Evolutionary conservation across 495 filamentous ascomycete genomes (phyloP), one percentile per base, ranked within the genome.

Genomic region (Bacidia gigantensis): DNA sequence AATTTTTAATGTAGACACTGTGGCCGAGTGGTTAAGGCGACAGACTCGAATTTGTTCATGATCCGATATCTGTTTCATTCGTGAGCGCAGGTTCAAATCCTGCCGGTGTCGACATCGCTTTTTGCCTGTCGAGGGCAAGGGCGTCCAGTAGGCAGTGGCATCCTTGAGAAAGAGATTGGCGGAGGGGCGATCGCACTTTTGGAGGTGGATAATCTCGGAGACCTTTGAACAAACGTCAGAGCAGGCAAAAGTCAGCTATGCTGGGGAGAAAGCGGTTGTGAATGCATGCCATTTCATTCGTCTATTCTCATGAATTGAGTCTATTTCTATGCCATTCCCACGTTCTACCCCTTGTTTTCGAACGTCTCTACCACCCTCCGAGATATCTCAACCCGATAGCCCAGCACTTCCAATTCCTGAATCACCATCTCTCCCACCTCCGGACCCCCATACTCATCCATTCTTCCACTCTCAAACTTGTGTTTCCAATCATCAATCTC

Each of bases 11-110:
- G n/a, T 21, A 32, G 60, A 53, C 62, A 60, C 55, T 60, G 42
- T 64, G 62, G 58, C 62, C 60, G 62, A 64, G 60, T 64, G 60
- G 60, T 64, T 64, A 64, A 64, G 60, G 62, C 60, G 60, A 60
- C 56, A 62, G 60, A 64, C 62, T 64, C 60, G 60, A 63, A 60
- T 50, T 20, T 42, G 40, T 10, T 11, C 12, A 29, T 23, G 25
- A n/a, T 50, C 49, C 26, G 46, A 53, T 38, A 64, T 64, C 62
- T 64, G 58, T 63, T 64, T 60, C 49, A 55, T 64, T 64, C 62
- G 62, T 55, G 49, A 60, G 62, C 62, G 60, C 58, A 63, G 58
- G 62, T 64, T 64, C 62, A 63, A 64, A 62, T 64, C 62, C 58
- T 63, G 62, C 56, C 45, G 58, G 57, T 61, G 62, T 61, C 62